Percentiles rank a stretch among this genome's conserved stretches.
Conservation (phyloP, 495 filamentous ascomycete genomes). For the Talaromyces borbonicus region DNA sequence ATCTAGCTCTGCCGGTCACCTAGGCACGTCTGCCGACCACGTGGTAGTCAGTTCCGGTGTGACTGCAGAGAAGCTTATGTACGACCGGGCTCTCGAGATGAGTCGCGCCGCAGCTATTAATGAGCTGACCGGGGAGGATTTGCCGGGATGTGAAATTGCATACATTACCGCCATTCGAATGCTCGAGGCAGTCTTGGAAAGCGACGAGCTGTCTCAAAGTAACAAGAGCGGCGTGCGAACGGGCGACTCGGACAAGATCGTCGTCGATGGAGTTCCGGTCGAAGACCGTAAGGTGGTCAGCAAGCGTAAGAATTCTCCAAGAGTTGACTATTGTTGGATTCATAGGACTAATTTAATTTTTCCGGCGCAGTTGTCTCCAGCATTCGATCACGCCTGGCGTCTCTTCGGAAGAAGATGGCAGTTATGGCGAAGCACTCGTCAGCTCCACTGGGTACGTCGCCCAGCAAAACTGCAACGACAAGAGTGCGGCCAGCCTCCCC, state of each 20-base stretch:
- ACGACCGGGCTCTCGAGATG: slow-evolving; percentile 95
- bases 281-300: slow-evolving; percentile 65
- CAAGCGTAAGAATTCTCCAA: slow-evolving; percentile 46
- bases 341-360: slow-evolving; percentile 13
- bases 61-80: slow-evolving; percentile 95
- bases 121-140: slow-evolving; percentile 85
- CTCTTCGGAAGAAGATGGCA: slow-evolving; percentile 48
- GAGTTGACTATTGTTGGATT: neutral
- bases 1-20: slow-evolving; percentile 34
- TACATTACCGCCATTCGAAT: slow-evolving; percentile 87
- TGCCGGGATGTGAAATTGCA: slow-evolving; percentile 80
- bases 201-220: slow-evolving; percentile 51
- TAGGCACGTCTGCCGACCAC: slow-evolving; percentile 48
- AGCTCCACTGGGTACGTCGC: slow-evolving; percentile 20
- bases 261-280: slow-evolving; percentile 49
- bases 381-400: slow-evolving; percentile 44
- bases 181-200: slow-evolving; percentile 88
- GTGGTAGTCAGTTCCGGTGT: slow-evolving; percentile 64
- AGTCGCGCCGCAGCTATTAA: slow-evolving; percentile 88
- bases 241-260: slow-evolving; percentile 28
- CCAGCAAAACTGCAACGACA: slow-evolving; percentile 2
- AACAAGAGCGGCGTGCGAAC: slow-evolving; percentile 23
- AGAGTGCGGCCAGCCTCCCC: slow-evolving; percentile 5
- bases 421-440: slow-evolving; percentile 42
- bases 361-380: slow-evolving; percentile 43